Conservation (phyloP, 2,329 filamentous ascomycete genomes). For the Ophiostoma tasmaniense region DNA sequence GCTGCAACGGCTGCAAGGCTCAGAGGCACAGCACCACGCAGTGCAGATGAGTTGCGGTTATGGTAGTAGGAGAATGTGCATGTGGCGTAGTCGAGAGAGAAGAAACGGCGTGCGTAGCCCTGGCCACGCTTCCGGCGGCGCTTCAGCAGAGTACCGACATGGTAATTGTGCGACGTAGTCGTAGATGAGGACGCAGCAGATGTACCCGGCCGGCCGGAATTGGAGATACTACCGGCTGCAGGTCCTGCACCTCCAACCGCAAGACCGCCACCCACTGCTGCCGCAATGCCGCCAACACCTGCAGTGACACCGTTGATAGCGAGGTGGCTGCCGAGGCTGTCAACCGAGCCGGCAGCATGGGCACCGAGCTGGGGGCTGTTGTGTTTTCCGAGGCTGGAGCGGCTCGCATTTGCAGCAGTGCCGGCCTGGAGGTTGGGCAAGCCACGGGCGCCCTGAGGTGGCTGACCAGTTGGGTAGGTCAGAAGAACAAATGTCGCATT, state of each 20-base stretch:
- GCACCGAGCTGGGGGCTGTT: slow-evolving; percentile 30
- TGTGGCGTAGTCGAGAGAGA: slow-evolving; percentile 89
- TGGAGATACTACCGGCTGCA: neutral
- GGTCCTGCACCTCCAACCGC: slow-evolving; percentile 22
- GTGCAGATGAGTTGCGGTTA: slow-evolving; percentile 82
- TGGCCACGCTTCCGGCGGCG: slow-evolving; percentile 87
- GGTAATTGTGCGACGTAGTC: slow-evolving; percentile 46
- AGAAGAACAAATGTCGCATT: slow-evolving; percentile 90
- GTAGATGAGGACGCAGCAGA: slow-evolving; percentile 7
- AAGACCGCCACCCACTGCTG: slow-evolving; percentile 37
- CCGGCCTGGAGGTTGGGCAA: slow-evolving; percentile 49
- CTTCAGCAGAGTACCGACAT: slow-evolving; percentile 81
- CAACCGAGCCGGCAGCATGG: slow-evolving; percentile 46
- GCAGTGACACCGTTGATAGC: slow-evolving; percentile 37
- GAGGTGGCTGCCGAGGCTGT: slow-evolving; percentile 51
- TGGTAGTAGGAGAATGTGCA: slow-evolving; percentile 96
- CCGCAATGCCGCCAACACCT: slow-evolving; percentile 22
- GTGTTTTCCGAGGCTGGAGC: slow-evolving; percentile 44
- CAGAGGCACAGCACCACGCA: slow-evolving; percentile 85
- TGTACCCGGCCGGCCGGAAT: neutral
- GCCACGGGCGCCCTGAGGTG: slow-evolving; percentile 66
- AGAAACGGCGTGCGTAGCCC: slow-evolving; percentile 86
- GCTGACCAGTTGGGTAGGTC: slow-evolving; percentile 78
- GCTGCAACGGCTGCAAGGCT: slow-evolving; percentile 85
- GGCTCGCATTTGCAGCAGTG: slow-evolving; percentile 34